Evolutionary conservation across 257 asterid genomes (phyloP), one percentile per base, ranked within the genome.

Genomic region (Solanum chmielewskii): DNA sequence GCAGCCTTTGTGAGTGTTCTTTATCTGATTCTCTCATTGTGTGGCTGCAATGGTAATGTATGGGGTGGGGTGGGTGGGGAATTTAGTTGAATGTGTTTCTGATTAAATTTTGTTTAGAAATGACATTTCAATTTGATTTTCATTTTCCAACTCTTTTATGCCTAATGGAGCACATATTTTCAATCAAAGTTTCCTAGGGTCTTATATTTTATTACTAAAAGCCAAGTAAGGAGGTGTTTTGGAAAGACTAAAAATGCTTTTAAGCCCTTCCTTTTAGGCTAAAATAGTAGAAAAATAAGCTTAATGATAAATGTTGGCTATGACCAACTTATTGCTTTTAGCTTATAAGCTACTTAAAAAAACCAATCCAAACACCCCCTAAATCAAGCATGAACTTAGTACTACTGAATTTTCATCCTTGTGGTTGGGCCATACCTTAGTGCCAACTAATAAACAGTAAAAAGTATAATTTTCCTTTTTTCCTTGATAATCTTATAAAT

Each of bases 1-100:
- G 90, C 95, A 94, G 87, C 88, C 93, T 77, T 41, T 95, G 99
- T 97, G 87, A 91, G 99, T 89, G 87, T 27, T 86, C 71, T 59
- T 62, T 69, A 7, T 64, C 70, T 59, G 83, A 35, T 56, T 71
- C 47, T 77, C 60, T 80, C 85, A 47, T 16, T 77, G 47, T 2
- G 23, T 70, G 37, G 83, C 64, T 49, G 83, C 45, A 5, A 21
- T 70, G 11, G 9, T 27, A 16, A 80, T 29, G 18, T 29, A 47
- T 29, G 1, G 20, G 20, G 3, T 20, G 39, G 1, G 39, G 39
- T 20, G 39, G 1, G 39, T 7, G 39, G 39, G 7, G 39, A 49
- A 23, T 49, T 49, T 49, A 14, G 60, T 49, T 49, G 60, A 49
- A 49, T 49, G 60, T 49, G 23, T 49, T 49, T 15, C 60, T 49